phyloP scores from a whole-genome alignment of 495 filamentous ascomycete species.

The Trichocladium uniseriatum region DNA sequence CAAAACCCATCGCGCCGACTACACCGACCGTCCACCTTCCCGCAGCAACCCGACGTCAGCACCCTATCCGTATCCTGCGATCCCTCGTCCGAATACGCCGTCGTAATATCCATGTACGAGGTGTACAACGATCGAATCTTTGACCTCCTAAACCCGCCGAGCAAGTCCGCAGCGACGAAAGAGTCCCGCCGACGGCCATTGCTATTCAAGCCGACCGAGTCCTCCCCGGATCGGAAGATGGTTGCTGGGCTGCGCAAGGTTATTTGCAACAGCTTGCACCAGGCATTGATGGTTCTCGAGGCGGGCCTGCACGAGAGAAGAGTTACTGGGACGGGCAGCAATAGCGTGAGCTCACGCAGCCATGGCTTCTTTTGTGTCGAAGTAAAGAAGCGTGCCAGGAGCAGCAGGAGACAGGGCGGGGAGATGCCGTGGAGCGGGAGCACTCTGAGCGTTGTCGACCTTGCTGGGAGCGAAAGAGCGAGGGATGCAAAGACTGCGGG shows the following conservation, averaged over 20 bases:
- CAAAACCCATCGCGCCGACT: slow-evolving; percentile 48
- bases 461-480: slow-evolving; percentile 90
- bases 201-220: slow-evolving; percentile 81
- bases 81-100: slow-evolving; percentile 68
- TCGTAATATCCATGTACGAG: slow-evolving; percentile 95
- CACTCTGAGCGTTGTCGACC: slow-evolving; percentile 80
- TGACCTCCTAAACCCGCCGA: slow-evolving; percentile 63
- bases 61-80: slow-evolving; percentile 60
- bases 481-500: slow-evolving; percentile 89
- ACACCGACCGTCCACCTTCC: slow-evolving; percentile 54
- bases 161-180: slow-evolving; percentile 45
- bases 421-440: slow-evolving; percentile 64
- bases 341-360: slow-evolving; percentile 78
- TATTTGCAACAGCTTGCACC: slow-evolving; percentile 72
- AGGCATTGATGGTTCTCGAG: slow-evolving; percentile 85
- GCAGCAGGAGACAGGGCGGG: slow-evolving; percentile 31
- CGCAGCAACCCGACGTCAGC: slow-evolving; percentile 65
- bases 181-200: slow-evolving; percentile 63
- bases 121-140: slow-evolving; percentile 98
- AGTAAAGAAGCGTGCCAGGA: slow-evolving; percentile 68
- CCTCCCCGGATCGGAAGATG: slow-evolving; percentile 75
- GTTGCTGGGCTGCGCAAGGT: slow-evolving; percentile 89
- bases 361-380: slow-evolving; percentile 97
- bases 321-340: slow-evolving; percentile 83
- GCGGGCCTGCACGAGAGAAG: slow-evolving; percentile 78